Evolutionary conservation across 1,284 basidiomycete species (phyloP), one percentile per base, ranked within the genome.

Genomic region (Xerocomus tenax): DNA sequence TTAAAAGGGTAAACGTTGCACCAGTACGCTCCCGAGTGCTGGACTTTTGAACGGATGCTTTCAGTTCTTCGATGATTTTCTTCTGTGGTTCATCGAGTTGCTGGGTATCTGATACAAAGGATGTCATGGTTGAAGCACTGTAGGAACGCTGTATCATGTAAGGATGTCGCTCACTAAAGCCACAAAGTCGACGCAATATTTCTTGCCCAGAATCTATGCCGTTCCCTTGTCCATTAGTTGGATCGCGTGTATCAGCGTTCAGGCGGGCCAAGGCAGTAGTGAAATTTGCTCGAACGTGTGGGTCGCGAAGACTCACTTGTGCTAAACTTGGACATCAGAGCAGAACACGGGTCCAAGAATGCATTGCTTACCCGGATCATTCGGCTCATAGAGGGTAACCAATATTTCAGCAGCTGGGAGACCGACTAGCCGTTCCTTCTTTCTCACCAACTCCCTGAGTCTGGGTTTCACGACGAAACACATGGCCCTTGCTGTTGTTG

Each of bases 1-100:
- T 47, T 32, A 61, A 19, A 18, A 59, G 26, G 0, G 61, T 61
- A 48, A 65, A 44, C 1, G 60, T 64, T n/a, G 53, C 53, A 21
- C 55, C 52, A 1, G 54, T 53, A 41, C 60, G 61, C 8, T 58
- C 59, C 16, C 36, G 50, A 10, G 16, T 8, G 23, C 47, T 47
- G 9, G 47, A 50, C 0, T 29, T 43, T 19, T 51, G 18, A 21
- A 36, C 23, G 2, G 47, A 52, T 1, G 7, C 21, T 32, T 42
- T 53, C 26, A 62, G 38, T 6, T 54, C 42, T 13, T 13, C 3
- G 3, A 65, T 52, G 18, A 54, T 46, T 13, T 8, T 48, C 18
- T 12, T 38, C 8, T 58, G 52, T 3, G 0, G 3, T 0, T 6
- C 5, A 2, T 0, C 4, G 41, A 63, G 54, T 13, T 9, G 7